phyloP scores from a whole-genome alignment of 2,329 filamentous ascomycete species.

The Microdochium trichocladiopsis region DNA sequence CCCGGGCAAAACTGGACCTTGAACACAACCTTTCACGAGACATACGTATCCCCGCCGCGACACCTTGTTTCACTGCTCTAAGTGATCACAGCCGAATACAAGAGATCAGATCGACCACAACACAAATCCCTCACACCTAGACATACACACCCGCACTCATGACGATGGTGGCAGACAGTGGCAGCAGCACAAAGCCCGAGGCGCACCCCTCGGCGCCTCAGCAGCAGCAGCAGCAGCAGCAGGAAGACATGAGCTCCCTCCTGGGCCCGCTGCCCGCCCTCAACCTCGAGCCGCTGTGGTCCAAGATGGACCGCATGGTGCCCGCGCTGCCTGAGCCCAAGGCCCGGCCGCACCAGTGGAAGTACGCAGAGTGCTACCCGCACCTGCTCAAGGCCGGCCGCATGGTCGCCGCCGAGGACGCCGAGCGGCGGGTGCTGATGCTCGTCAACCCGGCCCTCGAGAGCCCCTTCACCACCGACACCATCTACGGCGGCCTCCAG shows the following conservation, averaged over 20 bases:
- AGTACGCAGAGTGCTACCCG: constrained; percentile 14
- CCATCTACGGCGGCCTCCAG: constrained; percentile 49
- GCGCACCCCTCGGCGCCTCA: neutral
- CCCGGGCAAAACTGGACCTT: too few species aligned
- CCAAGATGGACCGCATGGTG: neutral
- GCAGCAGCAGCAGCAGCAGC: neutral
- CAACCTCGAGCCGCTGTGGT: neutral
- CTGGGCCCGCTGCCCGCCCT: neutral
- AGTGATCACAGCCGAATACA: too few species aligned
- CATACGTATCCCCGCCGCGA: too few species aligned
- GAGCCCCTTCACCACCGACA: constrained; percentile 49
- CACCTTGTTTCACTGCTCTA: too few species aligned
- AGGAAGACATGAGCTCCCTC: neutral
- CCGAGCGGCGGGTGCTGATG: constrained; percentile 21
- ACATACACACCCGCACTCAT: neutral
- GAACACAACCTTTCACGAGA: too few species aligned
- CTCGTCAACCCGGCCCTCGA: constrained; percentile 22
- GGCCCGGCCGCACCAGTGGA: constrained; percentile 9
- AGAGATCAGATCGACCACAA: too few species aligned
- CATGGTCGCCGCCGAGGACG: constrained; percentile 15
- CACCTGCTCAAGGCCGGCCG: constrained; percentile 14
- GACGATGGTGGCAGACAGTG: neutral
- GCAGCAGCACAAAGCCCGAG: neutral
- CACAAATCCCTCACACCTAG: neutral
- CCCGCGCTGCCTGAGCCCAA: neutral